Conservation (phyloP, 371 early-diverging fungal species). For the Syncephalastrum sp. region DNA sequence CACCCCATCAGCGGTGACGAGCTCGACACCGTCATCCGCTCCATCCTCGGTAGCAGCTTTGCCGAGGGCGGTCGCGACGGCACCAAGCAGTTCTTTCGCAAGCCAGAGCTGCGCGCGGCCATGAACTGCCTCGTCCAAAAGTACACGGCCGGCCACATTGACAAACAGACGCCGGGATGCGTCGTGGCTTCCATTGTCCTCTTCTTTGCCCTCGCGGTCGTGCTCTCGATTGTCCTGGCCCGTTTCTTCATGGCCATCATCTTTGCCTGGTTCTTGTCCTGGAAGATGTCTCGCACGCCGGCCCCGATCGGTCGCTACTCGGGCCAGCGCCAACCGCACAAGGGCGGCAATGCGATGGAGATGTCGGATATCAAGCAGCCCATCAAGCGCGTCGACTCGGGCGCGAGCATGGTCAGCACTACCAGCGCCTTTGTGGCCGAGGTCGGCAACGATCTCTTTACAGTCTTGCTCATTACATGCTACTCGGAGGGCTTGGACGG, state of each 20-base stretch:
- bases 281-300: slow-evolving; percentile 59
- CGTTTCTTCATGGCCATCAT: slow-evolving; percentile 83
- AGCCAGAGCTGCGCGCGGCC: slow-evolving; percentile 43
- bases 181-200: slow-evolving; percentile 77
- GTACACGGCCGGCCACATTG: slow-evolving; percentile 76
- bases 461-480: slow-evolving; percentile 77
- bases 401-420: slow-evolving; percentile 6
- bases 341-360: slow-evolving; percentile 17
- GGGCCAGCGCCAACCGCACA: background rate
- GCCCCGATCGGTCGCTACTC: slow-evolving; percentile 11
- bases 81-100: slow-evolving; percentile 62
- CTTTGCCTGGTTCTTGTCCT: slow-evolving; percentile 82
- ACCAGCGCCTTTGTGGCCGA: slow-evolving; percentile 12
- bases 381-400: slow-evolving; percentile 17
- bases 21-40: slow-evolving; percentile 56
- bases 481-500: slow-evolving; percentile 91
- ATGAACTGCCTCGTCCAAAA: slow-evolving; percentile 61
- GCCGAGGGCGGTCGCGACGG: slow-evolving; percentile 62
- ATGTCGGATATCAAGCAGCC: slow-evolving; percentile 25
- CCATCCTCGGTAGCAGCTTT: slow-evolving; percentile 28
- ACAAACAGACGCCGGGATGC: slow-evolving; percentile 84
- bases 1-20: slow-evolving; percentile 37
- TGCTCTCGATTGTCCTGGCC: slow-evolving; percentile 66
- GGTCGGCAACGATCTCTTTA: slow-evolving; percentile 50
- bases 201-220: slow-evolving; percentile 63